Percentiles rank a stretch among this genome's conserved stretches.
phyloP scores from a whole-genome alignment of 148 eudicot species.

The Rheum nobile region DNA sequence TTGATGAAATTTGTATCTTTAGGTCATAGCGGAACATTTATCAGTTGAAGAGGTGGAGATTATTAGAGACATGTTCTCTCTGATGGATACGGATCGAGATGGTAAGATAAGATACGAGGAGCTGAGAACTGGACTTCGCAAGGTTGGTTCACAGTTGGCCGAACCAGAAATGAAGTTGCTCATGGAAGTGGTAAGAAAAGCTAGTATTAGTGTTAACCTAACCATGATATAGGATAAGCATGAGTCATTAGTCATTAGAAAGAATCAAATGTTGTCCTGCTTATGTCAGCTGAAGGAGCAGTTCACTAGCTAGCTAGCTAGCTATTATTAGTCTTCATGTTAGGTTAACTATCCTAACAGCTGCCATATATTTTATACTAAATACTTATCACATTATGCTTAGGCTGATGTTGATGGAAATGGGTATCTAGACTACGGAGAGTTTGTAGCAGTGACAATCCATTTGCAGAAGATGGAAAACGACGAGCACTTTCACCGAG shows the following conservation, averaged over 20 bases:
- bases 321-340: not conserved
- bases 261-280: not conserved
- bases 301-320: no score
- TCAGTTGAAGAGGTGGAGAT: constrained; percentile 76
- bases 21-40: constrained; percentile 87
- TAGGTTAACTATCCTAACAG: constrained; percentile 6
- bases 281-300: not conserved
- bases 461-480: constrained; percentile 96
- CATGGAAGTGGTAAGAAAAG: constrained; percentile 84
- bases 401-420: constrained; percentile 96
- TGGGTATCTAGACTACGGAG: constrained; percentile 85
- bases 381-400: not conserved
- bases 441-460: constrained; percentile 94
- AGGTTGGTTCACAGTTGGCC: constrained; percentile 85
- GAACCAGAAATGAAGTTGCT: constrained; percentile 79
- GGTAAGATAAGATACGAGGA: constrained; percentile 78
- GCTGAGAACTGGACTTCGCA: constrained; percentile 51
- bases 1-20: not conserved
- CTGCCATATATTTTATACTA: not conserved
- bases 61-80: constrained; percentile 71
- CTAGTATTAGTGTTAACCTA: not conserved
- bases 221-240: not conserved
- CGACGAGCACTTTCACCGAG: constrained; percentile 81
- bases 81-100: constrained; percentile 80
- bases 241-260: no score